phyloP scores from a whole-genome alignment of 306 rosid genomes.

The Fragaria vesca region DNA sequence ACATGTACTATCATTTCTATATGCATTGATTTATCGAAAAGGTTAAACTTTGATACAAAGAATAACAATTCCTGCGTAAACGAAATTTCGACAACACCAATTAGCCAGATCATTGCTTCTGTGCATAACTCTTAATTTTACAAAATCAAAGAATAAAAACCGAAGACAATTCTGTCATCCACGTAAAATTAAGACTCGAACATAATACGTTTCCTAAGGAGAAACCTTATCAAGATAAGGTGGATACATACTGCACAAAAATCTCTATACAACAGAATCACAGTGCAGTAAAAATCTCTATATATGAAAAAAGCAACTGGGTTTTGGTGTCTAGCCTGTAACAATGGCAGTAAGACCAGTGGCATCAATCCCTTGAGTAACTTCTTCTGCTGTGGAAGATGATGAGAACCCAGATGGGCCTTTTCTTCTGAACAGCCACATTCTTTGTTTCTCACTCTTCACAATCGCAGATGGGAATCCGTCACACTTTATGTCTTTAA shows the following conservation, averaged over 20 bases:
- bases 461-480: background rate
- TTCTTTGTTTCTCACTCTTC: slow-evolving; percentile 1
- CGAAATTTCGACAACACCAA: background rate
- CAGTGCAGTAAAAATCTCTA: background rate
- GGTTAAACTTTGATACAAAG: background rate
- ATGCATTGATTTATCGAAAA: background rate
- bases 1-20: background rate
- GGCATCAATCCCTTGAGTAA: slow-evolving; percentile 69
- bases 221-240: slow-evolving; percentile 1
- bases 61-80: background rate
- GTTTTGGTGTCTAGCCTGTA: slow-evolving; percentile 45
- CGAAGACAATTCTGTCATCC: background rate
- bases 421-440: slow-evolving; percentile 66
- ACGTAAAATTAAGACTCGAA: background rate
- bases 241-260: background rate
- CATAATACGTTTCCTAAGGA: background rate
- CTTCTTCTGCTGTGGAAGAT: slow-evolving; percentile 74
- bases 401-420: slow-evolving; percentile 74
- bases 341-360: slow-evolving; percentile 78
- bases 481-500: background rate
- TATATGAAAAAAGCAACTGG: background rate
- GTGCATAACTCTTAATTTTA: background rate
- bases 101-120: background rate
- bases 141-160: background rate
- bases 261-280: background rate